A percentile compares a stretch with the other conserved stretches of the same genome.
phyloP scores from a whole-genome alignment of 139 green algal genomes.

The Tetratostichococcus sp. region DNA sequence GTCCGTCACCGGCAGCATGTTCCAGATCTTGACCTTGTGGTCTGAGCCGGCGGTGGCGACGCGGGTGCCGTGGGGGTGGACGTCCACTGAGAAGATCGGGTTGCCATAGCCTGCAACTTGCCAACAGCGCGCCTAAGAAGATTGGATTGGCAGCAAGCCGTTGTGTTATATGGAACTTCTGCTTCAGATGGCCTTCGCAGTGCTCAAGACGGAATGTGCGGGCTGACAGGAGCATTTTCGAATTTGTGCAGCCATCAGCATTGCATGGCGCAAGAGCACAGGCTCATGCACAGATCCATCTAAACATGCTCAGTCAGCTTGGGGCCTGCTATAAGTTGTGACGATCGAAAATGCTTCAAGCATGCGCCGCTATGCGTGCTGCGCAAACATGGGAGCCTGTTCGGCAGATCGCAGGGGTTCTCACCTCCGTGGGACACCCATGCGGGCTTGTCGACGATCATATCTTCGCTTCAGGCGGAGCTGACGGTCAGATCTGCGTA shows the following conservation, averaged over 20 bases:
- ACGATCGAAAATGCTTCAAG: neutral
- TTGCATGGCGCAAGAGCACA: no score
- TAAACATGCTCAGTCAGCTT: no score
- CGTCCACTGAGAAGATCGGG: constrained; percentile 66
- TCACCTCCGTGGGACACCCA: constrained; percentile 48
- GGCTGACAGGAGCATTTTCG: no score
- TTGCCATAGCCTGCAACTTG: constrained; percentile 7
- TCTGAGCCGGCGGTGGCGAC: constrained; percentile 72
- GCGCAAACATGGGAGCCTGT: neutral
- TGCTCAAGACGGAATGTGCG: no score
- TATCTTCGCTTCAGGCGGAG: neutral
- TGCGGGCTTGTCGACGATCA: constrained; percentile 41
- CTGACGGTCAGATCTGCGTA: neutral
- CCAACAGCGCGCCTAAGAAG: no score
- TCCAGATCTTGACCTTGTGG: constrained; percentile 71
- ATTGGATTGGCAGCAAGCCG: no score
- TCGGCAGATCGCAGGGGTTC: neutral
- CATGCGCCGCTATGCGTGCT: neutral
- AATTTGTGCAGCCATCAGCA: no score
- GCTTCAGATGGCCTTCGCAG: no score
- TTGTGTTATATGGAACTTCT: no score
- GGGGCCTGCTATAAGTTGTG: neutral
- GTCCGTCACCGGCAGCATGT: constrained; percentile 52
- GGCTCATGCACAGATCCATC: no score
- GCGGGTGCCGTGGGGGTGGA: constrained; percentile 49